These are phyloP conservation scores for Cordyceps javanica DNA, from an alignment of 2,329 filamentous ascomycete genomes.

Conservation along the genomic window DNA sequence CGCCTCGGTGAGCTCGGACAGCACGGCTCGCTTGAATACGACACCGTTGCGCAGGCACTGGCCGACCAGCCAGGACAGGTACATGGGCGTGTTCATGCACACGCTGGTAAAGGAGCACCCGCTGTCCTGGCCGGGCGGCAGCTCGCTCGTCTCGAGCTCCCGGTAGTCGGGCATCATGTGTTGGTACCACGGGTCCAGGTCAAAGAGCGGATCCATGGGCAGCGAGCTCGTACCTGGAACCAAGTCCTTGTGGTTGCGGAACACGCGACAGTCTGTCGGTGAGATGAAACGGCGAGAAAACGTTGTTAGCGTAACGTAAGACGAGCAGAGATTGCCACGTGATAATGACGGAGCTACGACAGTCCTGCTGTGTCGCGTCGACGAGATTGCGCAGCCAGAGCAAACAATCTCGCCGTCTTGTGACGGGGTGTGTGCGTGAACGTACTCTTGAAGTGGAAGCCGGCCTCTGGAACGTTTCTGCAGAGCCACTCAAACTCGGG, in stretches of 20 bases:
- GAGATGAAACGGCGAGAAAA: not conserved
- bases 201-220: conserved; percentile 61
- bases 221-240: conserved; percentile 25
- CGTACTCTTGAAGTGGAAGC: conserved; percentile 70
- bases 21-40: conserved; percentile 54
- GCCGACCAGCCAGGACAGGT: conserved; percentile 78
- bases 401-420: not conserved
- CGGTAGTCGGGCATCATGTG: conserved; percentile 65
- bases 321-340: not conserved
- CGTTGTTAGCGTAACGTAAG: conserved; percentile 11
- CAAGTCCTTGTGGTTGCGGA: conserved; percentile 57
- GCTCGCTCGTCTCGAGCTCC: conserved; percentile 48
- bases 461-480: conserved; percentile 65
- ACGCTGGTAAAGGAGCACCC: conserved; percentile 75
- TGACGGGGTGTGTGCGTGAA: not conserved
- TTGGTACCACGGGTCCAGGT: conserved; percentile 67
- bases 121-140: conserved; percentile 61
- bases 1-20: conserved; percentile 71
- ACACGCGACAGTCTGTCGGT: conserved; percentile 39
- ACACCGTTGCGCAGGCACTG: conserved; percentile 72
- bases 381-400: not conserved
- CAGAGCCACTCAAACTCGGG: conserved; percentile 54
- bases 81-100: conserved; percentile 86
- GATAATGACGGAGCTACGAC: not conserved
- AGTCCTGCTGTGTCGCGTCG: not conserved